phyloP scores from a whole-genome alignment of 2,329 filamentous ascomycete species.

The Cucurbitaria berberidis region DNA sequence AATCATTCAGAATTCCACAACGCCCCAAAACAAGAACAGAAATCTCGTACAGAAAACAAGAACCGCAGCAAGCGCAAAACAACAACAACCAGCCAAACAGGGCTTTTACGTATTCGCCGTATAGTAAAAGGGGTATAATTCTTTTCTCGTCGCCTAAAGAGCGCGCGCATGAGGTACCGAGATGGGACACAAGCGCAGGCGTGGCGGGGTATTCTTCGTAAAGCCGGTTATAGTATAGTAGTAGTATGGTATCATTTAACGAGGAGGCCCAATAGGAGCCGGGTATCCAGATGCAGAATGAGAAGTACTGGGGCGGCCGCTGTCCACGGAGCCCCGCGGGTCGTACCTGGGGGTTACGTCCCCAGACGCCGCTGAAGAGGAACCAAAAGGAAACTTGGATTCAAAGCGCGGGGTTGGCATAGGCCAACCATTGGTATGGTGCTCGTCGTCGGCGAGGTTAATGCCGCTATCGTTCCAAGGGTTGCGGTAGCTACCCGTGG shows the following conservation, averaged over 20 bases:
- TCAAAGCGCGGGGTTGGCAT: constrained; percentile 53
- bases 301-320: constrained; percentile 90
- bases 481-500: constrained; percentile 92
- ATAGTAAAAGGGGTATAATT: constrained; percentile 48
- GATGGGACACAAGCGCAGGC: constrained; percentile 33
- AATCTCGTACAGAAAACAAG: constrained; percentile 15
- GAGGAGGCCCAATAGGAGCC: constrained; percentile 87
- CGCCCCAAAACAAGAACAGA: constrained; percentile 32
- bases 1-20: constrained; percentile 42
- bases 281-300: constrained; percentile 98
- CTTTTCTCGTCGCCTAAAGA: constrained; percentile 46
- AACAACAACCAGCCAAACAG: constrained; percentile 38
- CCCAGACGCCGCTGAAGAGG: constrained; percentile 63
- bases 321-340: constrained; percentile 84
- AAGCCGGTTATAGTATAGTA: constrained; percentile 41
- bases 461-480: constrained; percentile 98
- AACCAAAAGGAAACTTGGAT: constrained; percentile 70
- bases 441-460: constrained; percentile 85
- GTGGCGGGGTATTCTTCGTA: constrained; percentile 47
- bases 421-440: constrained; percentile 50
- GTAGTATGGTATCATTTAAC: constrained; percentile 64
- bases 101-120: constrained; percentile 46
- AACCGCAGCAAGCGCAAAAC: constrained; percentile 19
- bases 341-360: constrained; percentile 85
- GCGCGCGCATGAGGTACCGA: constrained; percentile 15